Evolutionary conservation across 1,284 basidiomycete genomes (phyloP).

Genomic region (Cryptococcus maquisensis): DNA sequence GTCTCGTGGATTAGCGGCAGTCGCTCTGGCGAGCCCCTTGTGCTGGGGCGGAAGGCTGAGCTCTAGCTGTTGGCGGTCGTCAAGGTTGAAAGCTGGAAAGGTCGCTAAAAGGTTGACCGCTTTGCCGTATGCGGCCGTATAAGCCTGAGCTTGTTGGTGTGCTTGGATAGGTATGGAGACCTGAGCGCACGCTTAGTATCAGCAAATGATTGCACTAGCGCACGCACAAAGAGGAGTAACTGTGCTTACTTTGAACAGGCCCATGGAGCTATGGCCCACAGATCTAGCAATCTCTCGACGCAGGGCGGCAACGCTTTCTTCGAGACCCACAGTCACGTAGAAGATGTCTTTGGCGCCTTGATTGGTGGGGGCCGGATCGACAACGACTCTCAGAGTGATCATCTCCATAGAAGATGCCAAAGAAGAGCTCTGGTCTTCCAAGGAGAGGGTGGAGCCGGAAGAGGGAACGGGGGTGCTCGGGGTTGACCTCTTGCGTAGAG

Average conservation of each 20-base stretch:
- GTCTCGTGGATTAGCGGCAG: slow-evolving; percentile 11
- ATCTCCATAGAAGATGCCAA: not conserved
- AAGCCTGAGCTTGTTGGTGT: slow-evolving; percentile 33
- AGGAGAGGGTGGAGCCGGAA: not conserved
- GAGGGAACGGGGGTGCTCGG: not conserved
- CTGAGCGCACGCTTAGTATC: slow-evolving; percentile 15
- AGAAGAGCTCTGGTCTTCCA: not conserved
- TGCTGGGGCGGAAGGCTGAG: slow-evolving; percentile 17
- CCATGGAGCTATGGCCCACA: slow-evolving; percentile 24
- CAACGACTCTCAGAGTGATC: slow-evolving; percentile 10
- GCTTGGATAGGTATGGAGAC: slow-evolving; percentile 42
- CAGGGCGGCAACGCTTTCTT: slow-evolving; percentile 25
- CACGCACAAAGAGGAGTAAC: not conserved
- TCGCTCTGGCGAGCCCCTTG: slow-evolving; percentile 1
- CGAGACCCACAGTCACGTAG: slow-evolving; percentile 26
- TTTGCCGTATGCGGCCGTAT: slow-evolving; percentile 27
- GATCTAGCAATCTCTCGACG: slow-evolving; percentile 25
- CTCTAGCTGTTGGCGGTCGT: slow-evolving; percentile 35
- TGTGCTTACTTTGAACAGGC: slow-evolving; percentile 42
- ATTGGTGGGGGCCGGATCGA: slow-evolving; percentile 10
- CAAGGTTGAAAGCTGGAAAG: slow-evolving; percentile 42
- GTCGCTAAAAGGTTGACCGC: slow-evolving; percentile 33
- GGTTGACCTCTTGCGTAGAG: not conserved
- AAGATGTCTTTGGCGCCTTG: slow-evolving; percentile 25
- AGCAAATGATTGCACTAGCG: not conserved